Base-by-base conservation (phyloP, 768 basidiomycete genomes). In the Coprinellus micaceus region DNA sequence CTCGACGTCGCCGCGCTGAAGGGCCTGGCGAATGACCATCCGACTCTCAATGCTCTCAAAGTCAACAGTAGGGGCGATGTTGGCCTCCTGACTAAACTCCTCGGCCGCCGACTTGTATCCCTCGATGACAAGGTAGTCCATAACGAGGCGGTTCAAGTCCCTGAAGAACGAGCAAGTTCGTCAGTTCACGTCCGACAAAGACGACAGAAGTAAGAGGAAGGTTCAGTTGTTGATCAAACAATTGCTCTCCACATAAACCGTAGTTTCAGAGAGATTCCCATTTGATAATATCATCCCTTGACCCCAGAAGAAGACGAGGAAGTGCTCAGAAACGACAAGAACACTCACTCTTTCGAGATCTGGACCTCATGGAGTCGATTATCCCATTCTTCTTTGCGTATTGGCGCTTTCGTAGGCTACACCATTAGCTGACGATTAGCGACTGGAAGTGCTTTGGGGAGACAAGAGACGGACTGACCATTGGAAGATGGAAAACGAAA, bases 231-330 rank as follows among this genome's bases (percentile, higher is more conserved):
- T 88, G 33, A 86, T 91, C 85, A 85, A 86, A 83, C 77, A 67
- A 79, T 79, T 81, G 74, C 66, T 63, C 79, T 89, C 86, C 77
- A 87, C 88, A 85, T 61, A 65, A 56, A 48, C 58, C 24, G 68
- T 71, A 50, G 22, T 72, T 92, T 80, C 94, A 88, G 96, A 94
- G 96, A 98, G 96, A 98, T 98, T 99, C 96, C 96, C 95, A 98
- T 79, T 87, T 76, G 71, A 81, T 74, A 76, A 69, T 71, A 61
- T 89, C 87, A 89, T 89, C 87, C 69, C 74, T 69, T 43, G 40
- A 43, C 40, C n/a, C 19, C n/a, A 33, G 33, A 33, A 44, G 40
- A 7, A 24, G 45, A 49, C 21, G 53, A 49, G 43, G 50, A 58
- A 57, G 62, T 52, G 54, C n/a, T n/a, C n/a, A 57, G 63, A 60